Conservation (phyloP, 2,329 filamentous ascomycete species). For the Cercospora berteroae region DNA sequence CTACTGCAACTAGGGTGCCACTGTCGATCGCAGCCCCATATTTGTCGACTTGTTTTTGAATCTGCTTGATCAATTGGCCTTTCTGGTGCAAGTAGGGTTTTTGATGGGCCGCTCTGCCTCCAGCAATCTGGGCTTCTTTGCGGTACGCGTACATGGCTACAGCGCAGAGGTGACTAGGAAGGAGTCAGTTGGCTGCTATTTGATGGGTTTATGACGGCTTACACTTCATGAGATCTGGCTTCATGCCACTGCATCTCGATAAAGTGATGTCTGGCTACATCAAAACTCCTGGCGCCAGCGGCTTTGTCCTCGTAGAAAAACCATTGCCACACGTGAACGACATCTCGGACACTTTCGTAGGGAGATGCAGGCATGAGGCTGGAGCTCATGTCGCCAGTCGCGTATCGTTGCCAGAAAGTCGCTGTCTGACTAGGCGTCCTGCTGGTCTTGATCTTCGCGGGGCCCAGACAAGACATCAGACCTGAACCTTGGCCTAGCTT, state of each 20-base stretch:
- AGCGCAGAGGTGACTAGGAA: background rate
- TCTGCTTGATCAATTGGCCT: background rate
- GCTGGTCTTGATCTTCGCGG: background rate
- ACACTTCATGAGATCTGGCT: constrained; percentile 1
- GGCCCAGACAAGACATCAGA: background rate
- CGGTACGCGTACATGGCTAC: constrained; percentile 3
- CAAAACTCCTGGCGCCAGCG: background rate
- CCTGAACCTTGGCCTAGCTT: background rate
- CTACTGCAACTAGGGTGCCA: constrained; percentile 2
- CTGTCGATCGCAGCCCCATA: background rate
- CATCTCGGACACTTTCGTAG: background rate
- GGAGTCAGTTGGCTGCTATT: background rate
- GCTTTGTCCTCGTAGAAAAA: background rate
- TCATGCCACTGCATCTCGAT: constrained; percentile 1
- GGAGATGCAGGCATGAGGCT: background rate
- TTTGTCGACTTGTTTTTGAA: background rate
- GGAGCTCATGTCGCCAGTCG: background rate
- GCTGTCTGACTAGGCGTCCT: background rate
- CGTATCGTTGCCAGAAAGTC: background rate
- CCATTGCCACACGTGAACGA: background rate
- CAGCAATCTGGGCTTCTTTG: background rate
- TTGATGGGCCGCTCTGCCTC: background rate
- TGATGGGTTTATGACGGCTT: background rate
- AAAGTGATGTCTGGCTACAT: background rate
- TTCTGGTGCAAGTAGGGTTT: background rate